A percentile compares a stretch with the other conserved stretches of the same genome.
Conservation (phyloP, 495 filamentous ascomycete species). For the Bacidia gigantensis region DNA sequence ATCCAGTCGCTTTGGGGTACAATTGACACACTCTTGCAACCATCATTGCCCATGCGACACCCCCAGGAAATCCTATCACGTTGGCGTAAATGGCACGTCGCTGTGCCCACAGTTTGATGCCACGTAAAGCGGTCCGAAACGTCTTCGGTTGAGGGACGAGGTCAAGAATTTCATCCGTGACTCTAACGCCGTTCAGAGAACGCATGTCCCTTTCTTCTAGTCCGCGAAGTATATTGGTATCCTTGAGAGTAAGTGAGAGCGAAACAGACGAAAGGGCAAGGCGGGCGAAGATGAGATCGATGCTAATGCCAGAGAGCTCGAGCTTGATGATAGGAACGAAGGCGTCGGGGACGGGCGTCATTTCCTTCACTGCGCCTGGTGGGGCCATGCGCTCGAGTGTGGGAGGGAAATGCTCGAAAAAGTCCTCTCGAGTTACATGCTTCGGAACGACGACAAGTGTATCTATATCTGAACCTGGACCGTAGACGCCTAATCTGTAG, state of each 20-base stretch:
- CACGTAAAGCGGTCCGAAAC: slow-evolving; percentile 75
- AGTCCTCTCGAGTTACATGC: slow-evolving; percentile 75
- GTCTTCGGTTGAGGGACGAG: slow-evolving; percentile 79
- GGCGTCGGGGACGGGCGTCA: slow-evolving; percentile 76
- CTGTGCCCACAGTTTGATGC: slow-evolving; percentile 93
- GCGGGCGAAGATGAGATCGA: slow-evolving; percentile 87
- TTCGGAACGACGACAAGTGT: slow-evolving; percentile 83
- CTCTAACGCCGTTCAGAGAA: slow-evolving; percentile 83
- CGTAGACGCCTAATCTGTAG: slow-evolving; percentile 85
- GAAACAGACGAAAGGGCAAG: slow-evolving; percentile 60
- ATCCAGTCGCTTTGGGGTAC: slow-evolving; percentile 83
- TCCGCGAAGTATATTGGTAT: slow-evolving; percentile 72
- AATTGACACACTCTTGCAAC: slow-evolving; percentile 91
- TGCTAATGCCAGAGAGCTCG: slow-evolving; percentile 75
- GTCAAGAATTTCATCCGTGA: slow-evolving; percentile 79
- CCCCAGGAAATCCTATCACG: slow-evolving; percentile 89
- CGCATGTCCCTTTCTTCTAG: slow-evolving; percentile 74
- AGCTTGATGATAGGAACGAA: slow-evolving; percentile 95
- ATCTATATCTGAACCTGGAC: slow-evolving; percentile 92
- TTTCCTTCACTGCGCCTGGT: slow-evolving; percentile 63
- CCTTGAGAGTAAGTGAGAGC: slow-evolving; percentile 56
- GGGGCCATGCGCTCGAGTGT: slow-evolving; percentile 60
- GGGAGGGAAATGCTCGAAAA: slow-evolving; percentile 74
- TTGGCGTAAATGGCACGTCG: slow-evolving; percentile 90
- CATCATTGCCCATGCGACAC: slow-evolving; percentile 95